Percentiles rank a stretch among this genome's conserved stretches.
Evolutionary conservation across 164 flowering plant genomes (phyloP).

Genomic region (Magnolia officinalis): DNA sequence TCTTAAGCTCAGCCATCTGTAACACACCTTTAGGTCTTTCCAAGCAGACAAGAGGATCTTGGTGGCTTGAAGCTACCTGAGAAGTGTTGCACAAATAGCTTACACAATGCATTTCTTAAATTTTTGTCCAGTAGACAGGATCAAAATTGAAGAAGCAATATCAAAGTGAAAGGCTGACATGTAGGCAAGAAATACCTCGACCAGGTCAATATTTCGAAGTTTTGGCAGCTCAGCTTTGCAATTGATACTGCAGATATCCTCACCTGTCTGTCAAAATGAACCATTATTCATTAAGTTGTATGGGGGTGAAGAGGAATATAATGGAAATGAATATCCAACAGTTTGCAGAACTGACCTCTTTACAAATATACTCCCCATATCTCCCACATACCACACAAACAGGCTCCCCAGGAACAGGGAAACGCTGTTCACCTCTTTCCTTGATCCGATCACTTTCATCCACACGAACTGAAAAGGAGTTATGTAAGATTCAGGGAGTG

Average conservation of each 20-base stretch:
- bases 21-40: slow-evolving; percentile 22
- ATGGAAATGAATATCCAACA: neutral
- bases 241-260: slow-evolving; percentile 86
- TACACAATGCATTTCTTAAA: neutral
- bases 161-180: neutral
- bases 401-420: slow-evolving; percentile 80
- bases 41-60: slow-evolving; percentile 20
- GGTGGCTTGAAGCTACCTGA: slow-evolving; percentile 31
- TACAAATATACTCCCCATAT: slow-evolving; percentile 86
- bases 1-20: slow-evolving; percentile 10
- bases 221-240: slow-evolving; percentile 65
- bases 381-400: slow-evolving; percentile 78
- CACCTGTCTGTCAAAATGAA: slow-evolving; percentile 57
- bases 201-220: slow-evolving; percentile 21
- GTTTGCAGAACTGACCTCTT: slow-evolving; percentile 44
- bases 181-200: slow-evolving; percentile 30
- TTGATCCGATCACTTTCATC: slow-evolving; percentile 40
- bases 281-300: neutral
- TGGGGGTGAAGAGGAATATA: neutral
- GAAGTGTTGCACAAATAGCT: slow-evolving; percentile 6
- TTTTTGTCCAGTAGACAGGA: neutral
- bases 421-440: slow-evolving; percentile 65
- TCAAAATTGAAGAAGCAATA: neutral
- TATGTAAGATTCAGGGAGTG: neutral
- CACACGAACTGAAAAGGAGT: slow-evolving; percentile 21